Conservation (phyloP, 352 stramenopile genomes). For the Hyaloperonospora arabidopsidis region DNA sequence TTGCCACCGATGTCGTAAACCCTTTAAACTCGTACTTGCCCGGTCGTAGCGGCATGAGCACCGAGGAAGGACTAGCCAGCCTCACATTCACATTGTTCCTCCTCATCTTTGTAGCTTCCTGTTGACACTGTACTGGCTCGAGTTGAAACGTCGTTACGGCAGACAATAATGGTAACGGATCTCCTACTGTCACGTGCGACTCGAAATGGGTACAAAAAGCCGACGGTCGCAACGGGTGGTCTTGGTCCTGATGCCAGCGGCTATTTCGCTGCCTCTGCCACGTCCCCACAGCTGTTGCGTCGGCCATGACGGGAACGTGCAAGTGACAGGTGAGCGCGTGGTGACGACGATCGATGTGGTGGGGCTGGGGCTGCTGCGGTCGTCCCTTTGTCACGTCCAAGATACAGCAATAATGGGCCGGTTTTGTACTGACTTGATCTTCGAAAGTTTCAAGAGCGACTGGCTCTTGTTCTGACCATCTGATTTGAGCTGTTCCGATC, state of each 20-base stretch:
- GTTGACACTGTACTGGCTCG: conserved; percentile 15
- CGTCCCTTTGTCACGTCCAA: conserved; percentile 38
- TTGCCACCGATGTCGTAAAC: conserved; percentile 37
- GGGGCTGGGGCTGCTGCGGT: too few species aligned
- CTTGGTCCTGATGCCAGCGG: too few species aligned
- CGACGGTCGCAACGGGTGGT: too few species aligned
- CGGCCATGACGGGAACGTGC: conserved; percentile 25
- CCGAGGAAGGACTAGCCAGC: conserved; percentile 18
- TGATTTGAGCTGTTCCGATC: conserved; percentile 22
- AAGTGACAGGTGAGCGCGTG: conserved; percentile 39
- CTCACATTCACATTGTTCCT: conserved; percentile 5
- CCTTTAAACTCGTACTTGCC: conserved; percentile 61
- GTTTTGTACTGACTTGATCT: too few species aligned
- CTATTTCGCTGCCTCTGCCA: conserved; percentile 9
- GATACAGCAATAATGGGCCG: conserved; percentile 36
- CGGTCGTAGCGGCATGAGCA: conserved; percentile 43
- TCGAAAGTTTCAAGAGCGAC: too few species aligned
- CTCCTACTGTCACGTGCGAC: too few species aligned
- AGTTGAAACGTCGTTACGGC: conserved; percentile 15
- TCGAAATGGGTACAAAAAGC: too few species aligned
- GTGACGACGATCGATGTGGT: conserved; percentile 37
- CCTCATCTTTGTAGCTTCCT: too few species aligned
- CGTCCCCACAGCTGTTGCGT: conserved; percentile 20
- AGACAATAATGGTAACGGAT: too few species aligned
- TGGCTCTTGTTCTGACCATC: conserved; percentile 20